These are phyloP conservation scores for Ustilago curta DNA, from an alignment of 1,284 basidiomycete genomes.

Conservation along the genomic window DNA sequence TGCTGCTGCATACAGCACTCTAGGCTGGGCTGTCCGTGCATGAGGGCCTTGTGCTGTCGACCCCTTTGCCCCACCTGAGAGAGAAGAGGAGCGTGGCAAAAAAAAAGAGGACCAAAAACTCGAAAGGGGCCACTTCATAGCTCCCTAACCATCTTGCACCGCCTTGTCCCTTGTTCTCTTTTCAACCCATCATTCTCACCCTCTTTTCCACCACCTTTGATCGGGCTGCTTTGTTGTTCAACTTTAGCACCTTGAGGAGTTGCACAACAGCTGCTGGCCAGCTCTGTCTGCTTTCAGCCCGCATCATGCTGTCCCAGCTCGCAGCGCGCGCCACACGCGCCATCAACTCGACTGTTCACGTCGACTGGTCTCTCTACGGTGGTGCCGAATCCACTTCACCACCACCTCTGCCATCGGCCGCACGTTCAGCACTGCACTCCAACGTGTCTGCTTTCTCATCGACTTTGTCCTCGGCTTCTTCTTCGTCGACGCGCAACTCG, in stretches of 20 bases:
- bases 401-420: slow-evolving; percentile 12
- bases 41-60: neutral
- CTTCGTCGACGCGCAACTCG: slow-evolving; percentile 25
- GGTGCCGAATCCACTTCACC: slow-evolving; percentile 56
- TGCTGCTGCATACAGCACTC: slow-evolving; percentile 6
- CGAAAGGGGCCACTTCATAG: too few relatives aligned
- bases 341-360: slow-evolving; percentile 54
- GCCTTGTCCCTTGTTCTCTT: neutral
- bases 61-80: neutral
- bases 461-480: slow-evolving; percentile 9
- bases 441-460: slow-evolving; percentile 10
- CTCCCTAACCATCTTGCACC: too few relatives aligned
- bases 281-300: slow-evolving; percentile 4
- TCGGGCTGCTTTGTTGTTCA: neutral
- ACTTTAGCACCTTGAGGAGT: too few relatives aligned
- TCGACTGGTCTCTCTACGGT: slow-evolving; percentile 69
- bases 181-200: neutral
- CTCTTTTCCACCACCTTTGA: neutral
- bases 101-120: too few relatives aligned
- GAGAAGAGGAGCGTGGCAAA: neutral
- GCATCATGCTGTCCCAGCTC: slow-evolving; percentile 23
- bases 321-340: slow-evolving; percentile 16
- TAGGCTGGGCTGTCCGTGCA: slow-evolving; percentile 30
- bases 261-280: neutral
- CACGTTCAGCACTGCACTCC: neutral